These are phyloP conservation scores for Saraca asoca DNA, from an alignment of 331 rosid genomes.

Conservation along the genomic window DNA sequence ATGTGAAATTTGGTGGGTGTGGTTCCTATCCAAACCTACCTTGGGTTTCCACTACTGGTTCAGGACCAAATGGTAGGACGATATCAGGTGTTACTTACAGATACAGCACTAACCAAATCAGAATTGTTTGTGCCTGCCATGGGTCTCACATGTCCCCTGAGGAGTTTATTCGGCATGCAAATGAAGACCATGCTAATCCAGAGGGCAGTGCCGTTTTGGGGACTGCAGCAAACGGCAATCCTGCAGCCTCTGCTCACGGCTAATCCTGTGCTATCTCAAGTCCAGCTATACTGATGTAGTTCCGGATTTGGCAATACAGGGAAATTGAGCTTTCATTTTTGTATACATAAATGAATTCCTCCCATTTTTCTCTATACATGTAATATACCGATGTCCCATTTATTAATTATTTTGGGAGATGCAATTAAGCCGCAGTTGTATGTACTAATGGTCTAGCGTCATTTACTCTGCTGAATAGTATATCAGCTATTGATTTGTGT, in stretches of 20 bases:
- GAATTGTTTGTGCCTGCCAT: conserved; percentile 94
- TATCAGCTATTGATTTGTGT: conserved; percentile 15
- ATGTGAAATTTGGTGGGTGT: conserved; percentile 82
- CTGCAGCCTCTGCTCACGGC: conserved; percentile 72
- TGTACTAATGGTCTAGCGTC: conserved; percentile 39
- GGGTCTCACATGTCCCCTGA: conserved; percentile 84
- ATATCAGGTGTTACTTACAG: conserved; percentile 93
- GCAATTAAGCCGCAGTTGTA: conserved; percentile 41
- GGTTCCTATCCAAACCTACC: conserved; percentile 93
- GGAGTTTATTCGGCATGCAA: conserved; percentile 89
- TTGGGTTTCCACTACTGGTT: conserved; percentile 83
- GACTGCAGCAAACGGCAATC: conserved; percentile 60
- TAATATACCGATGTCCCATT: conserved; percentile 21
- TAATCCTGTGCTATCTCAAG: conserved; percentile 39
- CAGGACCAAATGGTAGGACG: conserved; percentile 78
- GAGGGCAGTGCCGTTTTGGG: conserved; percentile 57
- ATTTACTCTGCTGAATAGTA: conserved; percentile 34
- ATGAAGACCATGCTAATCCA: conserved; percentile 51
- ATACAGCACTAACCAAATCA: conserved; percentile 67
- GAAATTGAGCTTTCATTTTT: conserved; percentile 23
- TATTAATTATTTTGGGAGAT: conserved; percentile 37
- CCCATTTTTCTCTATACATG: conserved; percentile 32
- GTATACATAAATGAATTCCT: conserved; percentile 36
- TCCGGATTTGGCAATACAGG: conserved; percentile 22
- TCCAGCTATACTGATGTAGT: conserved; percentile 29